Conservation (phyloP, 2,329 filamentous ascomycete genomes). For the Spiromastix sp. region DNA sequence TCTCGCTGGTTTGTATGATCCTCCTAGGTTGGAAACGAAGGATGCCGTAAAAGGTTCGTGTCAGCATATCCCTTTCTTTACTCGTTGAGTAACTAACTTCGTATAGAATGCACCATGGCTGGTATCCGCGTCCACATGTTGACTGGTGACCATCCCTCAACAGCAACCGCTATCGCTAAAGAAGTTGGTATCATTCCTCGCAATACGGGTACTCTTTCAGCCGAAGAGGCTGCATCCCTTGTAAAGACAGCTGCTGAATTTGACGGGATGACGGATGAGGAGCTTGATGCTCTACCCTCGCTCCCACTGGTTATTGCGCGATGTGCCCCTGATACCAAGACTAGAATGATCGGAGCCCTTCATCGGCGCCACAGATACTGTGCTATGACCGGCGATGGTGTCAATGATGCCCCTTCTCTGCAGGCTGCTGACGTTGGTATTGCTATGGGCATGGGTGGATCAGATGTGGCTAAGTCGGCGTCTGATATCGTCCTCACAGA, state of each 20-base stretch:
- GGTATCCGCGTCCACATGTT: slow-evolving; percentile 49
- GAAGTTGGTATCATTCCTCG: slow-evolving; percentile 47
- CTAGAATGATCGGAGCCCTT: slow-evolving; percentile 81
- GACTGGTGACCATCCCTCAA: slow-evolving; percentile 48
- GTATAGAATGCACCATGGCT: slow-evolving; percentile 38
- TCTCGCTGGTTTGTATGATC: slow-evolving; percentile 52
- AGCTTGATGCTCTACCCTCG: slow-evolving; percentile 57
- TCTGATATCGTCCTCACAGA: slow-evolving; percentile 54
- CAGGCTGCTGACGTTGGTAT: slow-evolving; percentile 77
- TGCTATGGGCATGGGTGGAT: slow-evolving; percentile 76
- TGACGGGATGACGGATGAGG: slow-evolving; percentile 41
- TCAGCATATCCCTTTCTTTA: not conserved
- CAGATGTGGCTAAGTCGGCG: slow-evolving; percentile 76
- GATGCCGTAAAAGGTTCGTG: slow-evolving; percentile 36
- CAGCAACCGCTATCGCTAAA: slow-evolving; percentile 46
- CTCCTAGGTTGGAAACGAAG: slow-evolving; percentile 49
- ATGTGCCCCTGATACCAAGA: slow-evolving; percentile 77
- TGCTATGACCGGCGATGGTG: slow-evolving; percentile 82
- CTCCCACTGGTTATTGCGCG: slow-evolving; percentile 74
- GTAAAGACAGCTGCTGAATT: slow-evolving; percentile 49
- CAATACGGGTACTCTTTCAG: slow-evolving; percentile 34
- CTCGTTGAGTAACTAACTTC: slow-evolving; percentile 7
- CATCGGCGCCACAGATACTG: slow-evolving; percentile 66
- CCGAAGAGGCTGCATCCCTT: slow-evolving; percentile 38
- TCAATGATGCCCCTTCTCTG: slow-evolving; percentile 76